Evolutionary conservation across 1,139 yeast species (phyloP).

Genomic region (Debaryomyces sp.): DNA sequence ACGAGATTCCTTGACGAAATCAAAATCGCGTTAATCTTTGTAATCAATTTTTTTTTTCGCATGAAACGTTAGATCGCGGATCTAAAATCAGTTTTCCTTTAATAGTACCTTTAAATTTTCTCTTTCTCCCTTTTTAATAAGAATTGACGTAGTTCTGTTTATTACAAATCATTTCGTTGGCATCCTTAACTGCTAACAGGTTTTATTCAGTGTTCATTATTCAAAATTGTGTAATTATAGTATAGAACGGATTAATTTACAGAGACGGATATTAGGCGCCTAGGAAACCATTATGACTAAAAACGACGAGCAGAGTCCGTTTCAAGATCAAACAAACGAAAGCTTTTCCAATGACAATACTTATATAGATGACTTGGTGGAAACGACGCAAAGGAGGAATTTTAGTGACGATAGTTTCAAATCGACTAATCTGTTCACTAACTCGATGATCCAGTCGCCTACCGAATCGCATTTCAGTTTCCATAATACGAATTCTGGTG

Average conservation of each 20-base stretch:
- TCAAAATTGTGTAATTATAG: not conserved
- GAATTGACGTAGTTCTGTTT: not conserved
- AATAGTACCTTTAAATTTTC: not conserved
- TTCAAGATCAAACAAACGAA: constrained; percentile 17
- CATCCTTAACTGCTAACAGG: not conserved
- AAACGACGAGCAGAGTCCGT: constrained; percentile 16
- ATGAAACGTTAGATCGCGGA: constrained; percentile 4
- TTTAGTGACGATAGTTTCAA: constrained; percentile 22
- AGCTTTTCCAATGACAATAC: constrained; percentile 8
- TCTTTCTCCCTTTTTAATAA: constrained; percentile 2
- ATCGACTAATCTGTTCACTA: constrained; percentile 16
- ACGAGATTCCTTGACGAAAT: not conserved
- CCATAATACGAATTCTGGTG: constrained; percentile 13
- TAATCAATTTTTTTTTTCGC: constrained; percentile 7
- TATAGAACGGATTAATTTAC: not conserved
- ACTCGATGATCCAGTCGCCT: constrained; percentile 7
- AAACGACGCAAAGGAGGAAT: constrained; percentile 12
- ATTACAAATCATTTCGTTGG: constrained; percentile 1
- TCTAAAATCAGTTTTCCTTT: constrained; percentile 5
- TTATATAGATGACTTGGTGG: constrained; percentile 1
- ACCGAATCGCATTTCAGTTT: constrained; percentile 3
- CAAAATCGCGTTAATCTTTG: constrained; percentile 6
- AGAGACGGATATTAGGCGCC: not conserved
- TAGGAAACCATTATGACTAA: constrained; percentile 1
- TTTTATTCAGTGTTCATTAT: not conserved